Evolutionary conservation across 495 filamentous ascomycete species (phyloP).

Genomic region (Aspergillus cavernicola): DNA sequence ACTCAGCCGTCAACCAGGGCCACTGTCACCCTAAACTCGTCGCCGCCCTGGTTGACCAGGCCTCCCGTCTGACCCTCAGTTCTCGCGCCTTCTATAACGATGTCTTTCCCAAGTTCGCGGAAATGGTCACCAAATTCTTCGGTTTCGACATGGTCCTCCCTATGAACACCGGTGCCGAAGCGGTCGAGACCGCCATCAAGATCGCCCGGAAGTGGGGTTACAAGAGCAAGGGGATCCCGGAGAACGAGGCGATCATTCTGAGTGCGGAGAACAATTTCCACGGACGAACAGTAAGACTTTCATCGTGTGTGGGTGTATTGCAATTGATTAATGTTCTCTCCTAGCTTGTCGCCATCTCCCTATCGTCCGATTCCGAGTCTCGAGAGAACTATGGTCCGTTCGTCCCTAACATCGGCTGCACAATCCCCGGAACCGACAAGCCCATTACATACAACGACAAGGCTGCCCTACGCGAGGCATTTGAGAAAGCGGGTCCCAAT

Average conservation of each 20-base stretch:
- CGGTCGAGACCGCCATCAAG: conserved; percentile 98
- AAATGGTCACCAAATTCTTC: conserved; percentile 83
- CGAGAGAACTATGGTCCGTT: conserved; percentile 97
- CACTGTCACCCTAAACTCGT: conserved; percentile 97
- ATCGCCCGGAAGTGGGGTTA: conserved; percentile 99
- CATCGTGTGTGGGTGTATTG: conserved; percentile 2
- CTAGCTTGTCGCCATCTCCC: conserved; percentile 91
- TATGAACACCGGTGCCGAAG: conserved; percentile 99
- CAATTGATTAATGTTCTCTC: conserved; percentile 15
- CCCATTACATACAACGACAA: conserved; percentile 83
- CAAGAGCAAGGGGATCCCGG: conserved; percentile 86
- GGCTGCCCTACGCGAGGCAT: conserved; percentile 70
- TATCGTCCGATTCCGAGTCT: conserved; percentile 93
- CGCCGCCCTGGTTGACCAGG: conserved; percentile 85
- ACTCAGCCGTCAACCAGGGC: conserved; percentile 97
- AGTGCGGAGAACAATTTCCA: conserved; percentile 92
- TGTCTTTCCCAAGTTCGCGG: conserved; percentile 94
- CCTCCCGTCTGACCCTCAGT: conserved; percentile 84
- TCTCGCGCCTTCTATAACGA: conserved; percentile 98
- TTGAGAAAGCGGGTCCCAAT: conserved; percentile 76
- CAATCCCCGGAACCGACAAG: conserved; percentile 71
- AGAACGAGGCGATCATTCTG: conserved; percentile 80
- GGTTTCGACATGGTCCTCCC: conserved; percentile 98
- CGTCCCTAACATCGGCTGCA: conserved; percentile 79
- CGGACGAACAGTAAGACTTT: conserved; percentile 76